phyloP scores from a whole-genome alignment of 345 rosid species.

The Pistacia integerrima region DNA sequence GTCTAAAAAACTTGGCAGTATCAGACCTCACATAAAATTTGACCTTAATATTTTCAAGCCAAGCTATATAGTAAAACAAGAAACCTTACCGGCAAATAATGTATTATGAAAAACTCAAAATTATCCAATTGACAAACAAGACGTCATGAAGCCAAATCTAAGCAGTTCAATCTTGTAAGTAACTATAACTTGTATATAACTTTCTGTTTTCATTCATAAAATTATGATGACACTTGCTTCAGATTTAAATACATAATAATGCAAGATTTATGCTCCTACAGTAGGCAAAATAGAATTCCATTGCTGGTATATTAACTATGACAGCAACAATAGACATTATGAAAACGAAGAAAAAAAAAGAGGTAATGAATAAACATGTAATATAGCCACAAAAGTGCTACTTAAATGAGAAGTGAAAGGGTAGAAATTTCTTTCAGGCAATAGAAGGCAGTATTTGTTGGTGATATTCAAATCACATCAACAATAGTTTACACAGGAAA shows the following conservation, averaged over 20 bases:
- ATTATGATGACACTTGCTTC: background rate
- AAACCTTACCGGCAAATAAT: background rate
- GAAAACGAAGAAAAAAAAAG: background rate
- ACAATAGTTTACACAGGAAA: background rate
- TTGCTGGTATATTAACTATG: background rate
- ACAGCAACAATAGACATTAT: background rate
- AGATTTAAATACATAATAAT: background rate
- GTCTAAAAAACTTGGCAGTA: background rate
- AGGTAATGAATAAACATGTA: background rate
- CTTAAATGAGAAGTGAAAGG: background rate
- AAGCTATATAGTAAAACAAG: background rate
- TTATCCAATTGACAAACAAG: background rate
- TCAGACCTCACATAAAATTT: background rate
- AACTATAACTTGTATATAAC: conserved; percentile 2
- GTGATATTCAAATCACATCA: background rate
- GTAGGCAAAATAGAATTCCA: background rate
- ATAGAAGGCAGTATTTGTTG: background rate
- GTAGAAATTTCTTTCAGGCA: background rate
- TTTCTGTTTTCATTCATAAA: background rate
- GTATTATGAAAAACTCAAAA: background rate
- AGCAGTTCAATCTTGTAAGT: background rate
- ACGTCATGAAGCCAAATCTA: background rate
- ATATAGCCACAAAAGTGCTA: background rate
- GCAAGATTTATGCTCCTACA: background rate
- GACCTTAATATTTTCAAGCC: conserved; percentile 1